A percentile compares a stretch with the other conserved stretches of the same genome.
phyloP scores from a whole-genome alignment of 495 filamentous ascomycete species.

The Penicillium waksmanii region DNA sequence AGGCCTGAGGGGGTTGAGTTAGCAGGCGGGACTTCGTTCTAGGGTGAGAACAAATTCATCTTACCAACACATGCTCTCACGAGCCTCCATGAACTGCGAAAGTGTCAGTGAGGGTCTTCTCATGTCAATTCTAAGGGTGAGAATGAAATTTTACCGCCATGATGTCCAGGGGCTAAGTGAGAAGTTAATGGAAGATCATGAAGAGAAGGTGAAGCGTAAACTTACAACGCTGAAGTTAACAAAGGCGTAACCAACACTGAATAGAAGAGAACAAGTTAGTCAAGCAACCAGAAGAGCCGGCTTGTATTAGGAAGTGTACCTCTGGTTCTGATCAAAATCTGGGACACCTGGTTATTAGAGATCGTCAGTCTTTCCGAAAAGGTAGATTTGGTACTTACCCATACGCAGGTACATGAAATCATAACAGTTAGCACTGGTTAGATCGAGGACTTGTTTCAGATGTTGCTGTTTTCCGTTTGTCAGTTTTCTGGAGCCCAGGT shows the following conservation, averaged over 20 bases:
- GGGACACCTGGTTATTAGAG: slow-evolving; percentile 11
- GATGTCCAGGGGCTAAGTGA: slow-evolving; percentile 67
- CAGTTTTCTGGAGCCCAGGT: neutral
- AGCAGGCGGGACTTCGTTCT: neutral
- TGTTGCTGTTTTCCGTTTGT: slow-evolving; percentile 30
- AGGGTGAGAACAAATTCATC: neutral
- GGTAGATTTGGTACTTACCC: slow-evolving; percentile 43
- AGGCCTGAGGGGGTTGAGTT: slow-evolving; percentile 54
- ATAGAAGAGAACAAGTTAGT: neutral
- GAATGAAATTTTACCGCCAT: slow-evolving; percentile 59
- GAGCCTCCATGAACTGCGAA: slow-evolving; percentile 71
- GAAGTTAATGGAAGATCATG: slow-evolving; percentile 24
- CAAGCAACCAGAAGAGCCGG: neutral
- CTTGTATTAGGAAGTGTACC: slow-evolving; percentile 55
- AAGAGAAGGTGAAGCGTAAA: slow-evolving; percentile 6
- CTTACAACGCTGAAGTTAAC: slow-evolving; percentile 89
- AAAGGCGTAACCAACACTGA: slow-evolving; percentile 95
- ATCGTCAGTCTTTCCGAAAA: neutral
- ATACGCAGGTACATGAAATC: slow-evolving; percentile 97
- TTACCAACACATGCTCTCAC: slow-evolving; percentile 73
- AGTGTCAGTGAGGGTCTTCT: slow-evolving; percentile 27
- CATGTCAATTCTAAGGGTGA: slow-evolving; percentile 1
- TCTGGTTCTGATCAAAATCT: slow-evolving; percentile 89
- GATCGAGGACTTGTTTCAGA: slow-evolving; percentile 78
- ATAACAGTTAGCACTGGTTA: slow-evolving; percentile 77